Evolutionary conservation across 2,329 filamentous ascomycete genomes (phyloP).

Genomic region (Hypomyces rosellus): DNA sequence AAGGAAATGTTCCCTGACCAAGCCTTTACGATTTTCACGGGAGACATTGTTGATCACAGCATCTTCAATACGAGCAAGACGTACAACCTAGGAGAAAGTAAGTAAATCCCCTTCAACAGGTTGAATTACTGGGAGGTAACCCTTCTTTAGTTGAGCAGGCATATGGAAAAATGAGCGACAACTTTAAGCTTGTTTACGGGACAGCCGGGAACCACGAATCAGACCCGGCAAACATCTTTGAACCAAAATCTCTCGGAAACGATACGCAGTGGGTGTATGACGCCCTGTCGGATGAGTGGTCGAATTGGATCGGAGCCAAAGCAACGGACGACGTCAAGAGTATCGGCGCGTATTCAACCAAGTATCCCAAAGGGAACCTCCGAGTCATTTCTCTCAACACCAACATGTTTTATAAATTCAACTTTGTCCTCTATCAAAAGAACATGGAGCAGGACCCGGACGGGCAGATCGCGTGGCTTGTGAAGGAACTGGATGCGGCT

Average conservation of each 20-base stretch:
- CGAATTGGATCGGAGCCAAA: constrained; percentile 37
- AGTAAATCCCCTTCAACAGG: too few relatives aligned
- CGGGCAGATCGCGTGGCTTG: constrained; percentile 47
- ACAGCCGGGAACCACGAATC: constrained; percentile 53
- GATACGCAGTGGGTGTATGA: constrained; percentile 48
- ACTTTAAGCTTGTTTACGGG: constrained; percentile 42
- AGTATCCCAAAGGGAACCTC: constrained; percentile 40
- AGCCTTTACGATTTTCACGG: constrained; percentile 51
- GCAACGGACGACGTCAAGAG: constrained; percentile 25
- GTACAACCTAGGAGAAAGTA: constrained; percentile 27
- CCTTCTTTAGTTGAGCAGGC: constrained; percentile 34
- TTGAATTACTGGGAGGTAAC: background rate
- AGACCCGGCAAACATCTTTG: constrained; percentile 45
- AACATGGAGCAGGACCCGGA: constrained; percentile 44
- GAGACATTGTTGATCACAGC: constrained; percentile 50
- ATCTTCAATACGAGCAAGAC: constrained; percentile 38
- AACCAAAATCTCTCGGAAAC: constrained; percentile 32
- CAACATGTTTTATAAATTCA: constrained; percentile 52
- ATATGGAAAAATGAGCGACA: constrained; percentile 39
- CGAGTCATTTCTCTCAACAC: constrained; percentile 55
- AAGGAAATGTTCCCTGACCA: constrained; percentile 38
- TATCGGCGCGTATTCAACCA: constrained; percentile 45
- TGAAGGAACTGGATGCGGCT: constrained; percentile 45
- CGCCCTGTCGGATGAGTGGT: constrained; percentile 40
- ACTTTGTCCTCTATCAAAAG: constrained; percentile 49